These are phyloP conservation scores for Nothophoma quercina DNA, from an alignment of 2,329 filamentous ascomycete species.

Conservation along the genomic window DNA sequence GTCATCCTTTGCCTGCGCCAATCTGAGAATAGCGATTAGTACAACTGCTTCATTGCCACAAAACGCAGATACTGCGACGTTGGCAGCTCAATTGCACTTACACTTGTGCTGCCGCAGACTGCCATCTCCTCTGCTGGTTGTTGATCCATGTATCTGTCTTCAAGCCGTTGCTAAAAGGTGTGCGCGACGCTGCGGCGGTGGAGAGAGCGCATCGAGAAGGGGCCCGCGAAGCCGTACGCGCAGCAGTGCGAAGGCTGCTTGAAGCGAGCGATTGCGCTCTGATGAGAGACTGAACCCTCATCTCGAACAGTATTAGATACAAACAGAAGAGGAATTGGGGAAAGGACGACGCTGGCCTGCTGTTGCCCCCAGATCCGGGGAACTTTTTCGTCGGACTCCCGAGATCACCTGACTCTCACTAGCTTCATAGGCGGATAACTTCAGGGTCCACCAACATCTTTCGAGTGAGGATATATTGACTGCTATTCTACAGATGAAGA, in stretches of 20 bases:
- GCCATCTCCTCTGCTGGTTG: constrained; percentile 46
- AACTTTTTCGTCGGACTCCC: constrained; percentile 17
- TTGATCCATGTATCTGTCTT: constrained; percentile 42
- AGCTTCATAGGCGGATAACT: background rate
- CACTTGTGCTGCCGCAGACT: constrained; percentile 49
- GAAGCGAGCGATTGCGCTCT: constrained; percentile 45
- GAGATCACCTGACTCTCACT: constrained; percentile 35
- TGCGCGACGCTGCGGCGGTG: constrained; percentile 40
- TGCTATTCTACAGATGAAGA: constrained; percentile 24
- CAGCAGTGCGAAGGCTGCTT: constrained; percentile 39
- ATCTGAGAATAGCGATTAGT: constrained; percentile 36
- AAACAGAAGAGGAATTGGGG: constrained; percentile 26
- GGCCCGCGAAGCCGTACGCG: constrained; percentile 31
- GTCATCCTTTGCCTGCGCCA: constrained; percentile 64
- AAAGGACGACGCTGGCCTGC: constrained; percentile 38
- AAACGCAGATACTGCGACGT: background rate
- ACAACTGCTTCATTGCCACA: constrained; percentile 17
- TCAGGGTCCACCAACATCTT: background rate
- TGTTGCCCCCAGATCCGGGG: constrained; percentile 23
- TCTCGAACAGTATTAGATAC: constrained; percentile 26
- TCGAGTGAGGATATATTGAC: constrained; percentile 25
- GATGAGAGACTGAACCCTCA: constrained; percentile 46
- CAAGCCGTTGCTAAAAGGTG: constrained; percentile 36
- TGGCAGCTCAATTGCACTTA: constrained; percentile 36
- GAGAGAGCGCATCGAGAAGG: constrained; percentile 45